Evolutionary conservation across 179 eudicot species (phyloP), one percentile per base, ranked within the genome.

Genomic region (Beta lomatogona): DNA sequence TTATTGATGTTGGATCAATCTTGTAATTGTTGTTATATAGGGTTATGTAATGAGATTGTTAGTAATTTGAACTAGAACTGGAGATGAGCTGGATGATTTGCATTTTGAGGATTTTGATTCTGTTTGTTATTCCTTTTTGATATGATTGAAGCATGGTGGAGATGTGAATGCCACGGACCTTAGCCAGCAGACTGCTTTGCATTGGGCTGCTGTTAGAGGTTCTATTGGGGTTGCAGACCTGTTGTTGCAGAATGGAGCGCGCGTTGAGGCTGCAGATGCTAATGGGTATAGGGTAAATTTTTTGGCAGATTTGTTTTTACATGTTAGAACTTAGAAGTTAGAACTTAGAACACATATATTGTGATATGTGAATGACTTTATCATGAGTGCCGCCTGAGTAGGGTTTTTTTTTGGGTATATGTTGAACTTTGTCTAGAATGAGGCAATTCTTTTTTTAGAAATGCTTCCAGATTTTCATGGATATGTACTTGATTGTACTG

Each of bases 141-240:
- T 73, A 16, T 75, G 81, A 69, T 18, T 82, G 72, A 84, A 95
- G 99, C 98, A 88, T 48, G 98, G 99, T 65, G 99, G 93, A 16
- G 93, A 95, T 85, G 95, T 92, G 83, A 87, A 92, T 83, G 97
- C 88, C 41, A 66, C 72, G 50, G 99, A 95, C 80, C 85, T 91
- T 69, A 59, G 90, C 13, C 81, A 80, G 81, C 99, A 95, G 88
- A 91, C 94, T 16, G 98, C 99, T 0, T 80, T 95, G 89, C 99
- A 95, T 81, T 95, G 99, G 99, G 94, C 99, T n/a, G 99, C 98
- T 10, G 99, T 94, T 73, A 88, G 95, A 82, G 98, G 99, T 53
- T 92, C 93, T 2, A 81, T 87, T 75, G 87, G 86, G 14, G 97
- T 88, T 73, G 98, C 96, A 1, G 97, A 94, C 75, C 86, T 90